These are phyloP conservation scores for Fagopyrum homotropicum DNA, from an alignment of 148 eudicot genomes.

Conservation along the genomic window DNA sequence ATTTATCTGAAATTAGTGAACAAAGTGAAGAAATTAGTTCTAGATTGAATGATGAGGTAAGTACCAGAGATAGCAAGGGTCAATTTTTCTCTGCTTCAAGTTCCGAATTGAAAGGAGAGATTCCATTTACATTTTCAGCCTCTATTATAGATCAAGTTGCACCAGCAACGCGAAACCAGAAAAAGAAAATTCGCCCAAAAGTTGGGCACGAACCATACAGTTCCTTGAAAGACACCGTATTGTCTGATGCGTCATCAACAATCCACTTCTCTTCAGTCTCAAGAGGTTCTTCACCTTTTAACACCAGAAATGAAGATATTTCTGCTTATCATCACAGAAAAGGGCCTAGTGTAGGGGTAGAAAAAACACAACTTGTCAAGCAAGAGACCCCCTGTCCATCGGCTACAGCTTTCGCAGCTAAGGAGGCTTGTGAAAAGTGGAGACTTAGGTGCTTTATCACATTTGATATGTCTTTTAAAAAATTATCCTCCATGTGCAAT, in stretches of 20 bases:
- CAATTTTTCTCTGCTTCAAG: conserved; percentile 44
- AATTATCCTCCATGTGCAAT: neutral
- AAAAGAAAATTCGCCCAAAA: conserved; percentile 61
- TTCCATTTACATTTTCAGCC: conserved; percentile 65
- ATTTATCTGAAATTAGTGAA: conserved; percentile 42
- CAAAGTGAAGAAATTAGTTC: conserved; percentile 64
- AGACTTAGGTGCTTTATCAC: conserved; percentile 58
- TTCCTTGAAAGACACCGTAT: conserved; percentile 27
- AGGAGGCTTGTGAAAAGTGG: conserved; percentile 96
- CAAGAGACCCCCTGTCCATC: conserved; percentile 29
- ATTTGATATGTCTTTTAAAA: neutral
- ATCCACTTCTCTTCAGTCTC: conserved; percentile 39
- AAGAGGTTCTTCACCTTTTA: conserved; percentile 35
- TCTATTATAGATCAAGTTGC: conserved; percentile 40
- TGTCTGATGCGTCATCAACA: conserved; percentile 39
- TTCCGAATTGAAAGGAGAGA: conserved; percentile 33
- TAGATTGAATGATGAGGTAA: conserved; percentile 30
- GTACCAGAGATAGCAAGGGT: conserved; percentile 35
- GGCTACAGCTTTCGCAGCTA: conserved; percentile 58
- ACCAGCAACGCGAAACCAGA: conserved; percentile 33
- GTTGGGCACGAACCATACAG: conserved; percentile 34
- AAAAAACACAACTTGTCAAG: conserved; percentile 22
- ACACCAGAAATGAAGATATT: conserved; percentile 30
- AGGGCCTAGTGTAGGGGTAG: conserved; percentile 18
- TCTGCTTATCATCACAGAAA: conserved; percentile 27